Evolutionary conservation across 495 filamentous ascomycete genomes (phyloP), one percentile per base, ranked within the genome.

Genomic region (Friedmanniomyces simplex): DNA sequence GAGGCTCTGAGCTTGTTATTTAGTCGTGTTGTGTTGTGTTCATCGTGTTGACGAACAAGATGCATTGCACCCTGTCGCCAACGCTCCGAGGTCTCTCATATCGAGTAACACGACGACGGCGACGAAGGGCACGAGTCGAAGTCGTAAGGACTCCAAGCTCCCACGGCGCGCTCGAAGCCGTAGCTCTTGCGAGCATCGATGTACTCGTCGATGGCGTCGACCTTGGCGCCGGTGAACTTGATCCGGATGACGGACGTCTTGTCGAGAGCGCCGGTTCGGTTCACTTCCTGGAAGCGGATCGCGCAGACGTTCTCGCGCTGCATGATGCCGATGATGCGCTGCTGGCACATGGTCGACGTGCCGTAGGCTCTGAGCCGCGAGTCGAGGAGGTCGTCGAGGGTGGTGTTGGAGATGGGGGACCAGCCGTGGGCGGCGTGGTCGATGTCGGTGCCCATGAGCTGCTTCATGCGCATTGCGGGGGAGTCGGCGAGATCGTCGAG

Each of bases 191-290:
- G 22, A 14, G 43, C 26, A 26, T 57, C 54, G 18, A 57, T 22
- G 54, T 50, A 57, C 39, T 57, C 54, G 54, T 57, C 54, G 46
- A 57, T 57, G 18, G 54, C 54, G 18, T 57, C 54, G 46, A 57
- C 47, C 21, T 51, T 49, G 13, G 13, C 45, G 16, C 54, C 54
- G 45, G 13, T 30, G 46, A 57, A 57, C 20, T 50, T 49, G 24
- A 57, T 10, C 11, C 54, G 43, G 3, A 57, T 50, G 7, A 45
- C 39, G 6, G 54, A 57, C 45, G 36, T 51, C 47, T 57, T 57
- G 45, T 57, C 54, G 20, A 57, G 21, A 3, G 45, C 54, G 26
- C 45, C 54, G 18, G 46, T 50, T 2, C 45, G 24, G 36, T 57
- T 57, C 11, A 57, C 21, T 21, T 57, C 54, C 47, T 26, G 54